Evolutionary conservation across 1,284 basidiomycete genomes (phyloP).

Genomic region (Mycena citricolor): DNA sequence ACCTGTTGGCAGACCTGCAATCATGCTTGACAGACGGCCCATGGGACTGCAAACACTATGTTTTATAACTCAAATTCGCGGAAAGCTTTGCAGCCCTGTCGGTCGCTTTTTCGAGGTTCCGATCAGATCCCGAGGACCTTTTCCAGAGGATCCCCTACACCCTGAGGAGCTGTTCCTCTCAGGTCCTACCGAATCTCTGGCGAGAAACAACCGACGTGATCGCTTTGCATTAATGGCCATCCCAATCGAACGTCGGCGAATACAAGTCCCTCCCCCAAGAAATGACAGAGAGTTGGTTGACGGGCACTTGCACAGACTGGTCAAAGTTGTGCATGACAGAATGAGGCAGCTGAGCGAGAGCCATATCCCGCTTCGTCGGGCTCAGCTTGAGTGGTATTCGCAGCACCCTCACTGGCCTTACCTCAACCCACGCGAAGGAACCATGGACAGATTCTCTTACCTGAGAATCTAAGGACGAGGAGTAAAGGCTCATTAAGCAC

Average conservation of each 20-base stretch:
- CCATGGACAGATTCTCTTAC: constrained; percentile 1
- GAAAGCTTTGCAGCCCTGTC: constrained; percentile 4
- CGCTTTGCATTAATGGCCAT: constrained; percentile 15
- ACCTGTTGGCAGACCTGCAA: constrained; percentile 13
- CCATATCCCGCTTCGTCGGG: constrained; percentile 7
- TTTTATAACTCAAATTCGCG: constrained; percentile 11
- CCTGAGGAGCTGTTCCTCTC: constrained; percentile 8
- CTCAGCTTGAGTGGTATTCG: constrained; percentile 11
- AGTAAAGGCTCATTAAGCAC: no score
- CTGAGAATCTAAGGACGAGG: constrained; percentile 7
- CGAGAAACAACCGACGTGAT: background rate
- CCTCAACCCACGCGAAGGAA: constrained; percentile 9
- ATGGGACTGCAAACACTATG: constrained; percentile 5
- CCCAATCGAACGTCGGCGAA: constrained; percentile 7
- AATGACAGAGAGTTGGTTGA: constrained; percentile 1
- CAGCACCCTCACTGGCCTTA: background rate
- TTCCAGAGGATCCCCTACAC: background rate
- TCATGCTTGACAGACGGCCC: constrained; percentile 9
- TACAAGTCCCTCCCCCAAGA: constrained; percentile 5
- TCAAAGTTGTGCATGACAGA: constrained; percentile 5
- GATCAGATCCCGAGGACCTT: background rate
- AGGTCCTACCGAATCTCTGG: background rate
- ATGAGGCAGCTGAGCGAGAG: background rate
- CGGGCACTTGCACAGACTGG: constrained; percentile 3
- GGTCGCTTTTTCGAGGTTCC: constrained; percentile 16